A percentile compares a stretch with the other conserved stretches of the same genome.
Evolutionary conservation across 2,329 filamentous ascomycete genomes (phyloP).

Genomic region (Aspergillus sp.): DNA sequence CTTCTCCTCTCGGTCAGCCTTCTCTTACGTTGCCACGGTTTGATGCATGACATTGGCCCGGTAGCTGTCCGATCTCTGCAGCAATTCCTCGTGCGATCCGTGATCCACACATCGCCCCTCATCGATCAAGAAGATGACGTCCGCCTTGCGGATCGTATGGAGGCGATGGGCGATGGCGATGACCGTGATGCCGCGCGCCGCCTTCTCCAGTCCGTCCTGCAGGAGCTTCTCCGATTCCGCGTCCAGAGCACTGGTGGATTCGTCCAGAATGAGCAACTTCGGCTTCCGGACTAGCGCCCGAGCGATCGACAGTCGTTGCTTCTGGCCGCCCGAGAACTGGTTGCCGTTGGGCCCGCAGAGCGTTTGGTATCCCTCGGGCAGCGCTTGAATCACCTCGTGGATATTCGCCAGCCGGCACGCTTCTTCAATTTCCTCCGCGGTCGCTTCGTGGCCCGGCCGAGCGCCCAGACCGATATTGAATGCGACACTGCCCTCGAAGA

Average conservation of each 20-base stretch:
- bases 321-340: constrained; percentile 58
- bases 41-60: constrained; percentile 41
- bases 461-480: constrained; percentile 49
- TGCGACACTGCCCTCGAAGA: constrained; percentile 49
- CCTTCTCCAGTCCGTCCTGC: constrained; percentile 39
- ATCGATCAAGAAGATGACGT: constrained; percentile 76
- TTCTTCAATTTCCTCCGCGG: constrained; percentile 61
- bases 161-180: constrained; percentile 45
- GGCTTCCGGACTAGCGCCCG: constrained; percentile 57
- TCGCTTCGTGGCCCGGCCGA: constrained; percentile 55
- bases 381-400: constrained; percentile 63
- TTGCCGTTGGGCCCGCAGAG: constrained; percentile 56
- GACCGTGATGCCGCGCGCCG: constrained; percentile 38
- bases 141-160: constrained; percentile 63
- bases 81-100: constrained; percentile 63
- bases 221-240: constrained; percentile 53
- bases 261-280: constrained; percentile 58
- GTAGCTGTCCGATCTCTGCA: constrained; percentile 45
- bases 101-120: constrained; percentile 62
- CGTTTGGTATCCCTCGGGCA: constrained; percentile 67
- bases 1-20: not conserved
- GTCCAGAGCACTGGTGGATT: constrained; percentile 61
- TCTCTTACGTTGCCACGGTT: constrained; percentile 25
- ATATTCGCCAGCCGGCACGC: constrained; percentile 70
- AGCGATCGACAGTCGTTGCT: constrained; percentile 59